phyloP scores from a whole-genome alignment of 1,139 yeast species.

The Geotrichum carabidarum region DNA sequence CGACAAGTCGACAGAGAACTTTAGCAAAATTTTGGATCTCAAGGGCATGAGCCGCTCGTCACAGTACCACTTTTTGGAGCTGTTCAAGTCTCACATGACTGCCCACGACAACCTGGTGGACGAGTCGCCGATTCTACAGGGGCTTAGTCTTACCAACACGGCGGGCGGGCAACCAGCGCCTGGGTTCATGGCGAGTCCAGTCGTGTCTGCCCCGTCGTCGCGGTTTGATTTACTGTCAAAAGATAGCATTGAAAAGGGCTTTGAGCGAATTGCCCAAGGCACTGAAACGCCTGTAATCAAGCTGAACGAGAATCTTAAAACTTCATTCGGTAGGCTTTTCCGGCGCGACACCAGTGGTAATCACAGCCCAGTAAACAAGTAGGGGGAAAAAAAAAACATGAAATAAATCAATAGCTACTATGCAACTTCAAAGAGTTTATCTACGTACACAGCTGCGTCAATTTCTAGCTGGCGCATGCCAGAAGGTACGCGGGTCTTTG shows the following conservation, averaged over 20 bases:
- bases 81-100: slow-evolving; percentile 54
- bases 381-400: background rate
- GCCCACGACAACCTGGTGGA: slow-evolving; percentile 47
- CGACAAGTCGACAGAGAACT: slow-evolving; percentile 59
- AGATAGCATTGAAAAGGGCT: slow-evolving; percentile 51
- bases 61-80: slow-evolving; percentile 51
- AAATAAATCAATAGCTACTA: background rate
- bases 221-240: slow-evolving; percentile 36
- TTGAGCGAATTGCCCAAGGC: slow-evolving; percentile 47
- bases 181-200: background rate
- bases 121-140: slow-evolving; percentile 44
- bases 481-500: slow-evolving; percentile 12
- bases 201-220: background rate
- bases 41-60: slow-evolving; percentile 51
- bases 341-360: slow-evolving; percentile 40
- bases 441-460: slow-evolving; percentile 11
- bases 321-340: slow-evolving; percentile 54
- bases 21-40: slow-evolving; percentile 57
- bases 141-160: slow-evolving; percentile 21
- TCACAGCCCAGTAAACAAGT: slow-evolving; percentile 16
- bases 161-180: slow-evolving; percentile 4
- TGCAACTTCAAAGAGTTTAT: slow-evolving; percentile 2
- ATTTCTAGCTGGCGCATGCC: slow-evolving; percentile 12
- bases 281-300: slow-evolving; percentile 54
- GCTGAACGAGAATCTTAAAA: slow-evolving; percentile 53